Evolutionary conservation across 345 rosid genomes (phyloP).

Genomic region (Boechera stricta): DNA sequence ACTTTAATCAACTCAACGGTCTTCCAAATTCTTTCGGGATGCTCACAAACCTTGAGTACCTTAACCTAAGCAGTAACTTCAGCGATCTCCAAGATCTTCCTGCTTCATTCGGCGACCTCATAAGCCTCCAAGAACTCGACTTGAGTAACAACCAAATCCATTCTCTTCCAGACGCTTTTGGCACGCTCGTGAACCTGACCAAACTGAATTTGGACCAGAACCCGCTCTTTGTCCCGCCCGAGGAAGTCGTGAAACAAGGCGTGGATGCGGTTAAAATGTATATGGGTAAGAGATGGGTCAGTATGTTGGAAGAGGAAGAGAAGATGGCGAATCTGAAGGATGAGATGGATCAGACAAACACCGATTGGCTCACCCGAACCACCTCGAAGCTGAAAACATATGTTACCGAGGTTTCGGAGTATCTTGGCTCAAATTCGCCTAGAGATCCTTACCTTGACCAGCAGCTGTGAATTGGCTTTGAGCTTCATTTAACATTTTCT

Average conservation of each 20-base stretch:
- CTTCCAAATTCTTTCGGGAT: constrained; percentile 69
- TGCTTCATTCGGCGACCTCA: constrained; percentile 73
- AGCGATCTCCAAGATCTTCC: constrained; percentile 80
- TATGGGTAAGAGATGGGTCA: constrained; percentile 82
- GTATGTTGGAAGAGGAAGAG: constrained; percentile 75
- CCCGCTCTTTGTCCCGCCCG: constrained; percentile 75
- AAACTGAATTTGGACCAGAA: constrained; percentile 76
- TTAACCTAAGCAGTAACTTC: constrained; percentile 78
- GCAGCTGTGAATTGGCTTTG: constrained; percentile 56
- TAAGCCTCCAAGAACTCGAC: constrained; percentile 80
- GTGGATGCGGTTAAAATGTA: constrained; percentile 70
- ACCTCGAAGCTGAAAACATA: constrained; percentile 72
- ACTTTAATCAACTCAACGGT: constrained; percentile 66
- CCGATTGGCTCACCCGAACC: constrained; percentile 86
- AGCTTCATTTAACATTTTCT: background rate
- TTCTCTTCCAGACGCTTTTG: constrained; percentile 82
- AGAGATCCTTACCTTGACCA: constrained; percentile 75
- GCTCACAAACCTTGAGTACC: constrained; percentile 72
- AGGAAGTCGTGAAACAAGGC: constrained; percentile 66
- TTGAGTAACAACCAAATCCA: constrained; percentile 89
- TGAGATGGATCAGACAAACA: constrained; percentile 53
- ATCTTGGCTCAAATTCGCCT: constrained; percentile 53
- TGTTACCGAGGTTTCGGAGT: constrained; percentile 57
- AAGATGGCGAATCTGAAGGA: constrained; percentile 52
- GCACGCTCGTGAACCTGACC: constrained; percentile 70